Evolutionary conservation across 176 grass and related monocot genomes (phyloP), one percentile per base, ranked within the genome.

Genomic region (Cymbopogon citratus): DNA sequence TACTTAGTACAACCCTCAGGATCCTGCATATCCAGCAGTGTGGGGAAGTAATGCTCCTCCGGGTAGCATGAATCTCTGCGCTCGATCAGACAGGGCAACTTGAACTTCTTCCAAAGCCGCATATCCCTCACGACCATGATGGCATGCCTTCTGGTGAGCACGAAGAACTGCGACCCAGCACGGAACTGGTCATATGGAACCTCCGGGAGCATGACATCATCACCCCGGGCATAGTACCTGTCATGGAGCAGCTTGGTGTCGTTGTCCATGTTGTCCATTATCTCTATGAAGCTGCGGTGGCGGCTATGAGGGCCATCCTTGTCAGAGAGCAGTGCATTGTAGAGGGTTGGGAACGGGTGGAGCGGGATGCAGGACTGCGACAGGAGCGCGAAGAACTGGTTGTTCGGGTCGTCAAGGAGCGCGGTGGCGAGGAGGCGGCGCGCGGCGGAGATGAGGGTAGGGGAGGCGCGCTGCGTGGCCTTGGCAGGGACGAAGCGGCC

Each of bases 81-180:
- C 74, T 91, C 38, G 33, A 87, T 74, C 38, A 98, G 61, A 40
- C 95, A 98, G 27, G 95, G 95, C 79, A 91, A 52, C 81, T 90
- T 90, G 35, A 98, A 98, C 73, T 98, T 98, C 90, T 88, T 94
- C 95, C 95, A 98, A n/a, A 98, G 90, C 43, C 90, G 56, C 75
- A 94, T 87, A 80, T 98, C 95, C 63, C 95, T 85, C 51, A 98
- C 95, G 7, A 98, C 92, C 78, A 93, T 76, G 44, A 93, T 86
- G 64, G 95, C 90, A 72, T 99, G 95, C 38, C 87, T 86, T 69
- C 92, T 82, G 0, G 90, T 90, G 2, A 98, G 86, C 67, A 94
- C 87, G 63, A 98, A 98, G 82, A 98, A 98, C 87, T 98, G 95
- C 0, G 95, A 98, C 3, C 95, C 95, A 0, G 90, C 84, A 1